Evolutionary conservation across 768 basidiomycete genomes (phyloP), one percentile per base, ranked within the genome.

Genomic region (Boletus sp.): DNA sequence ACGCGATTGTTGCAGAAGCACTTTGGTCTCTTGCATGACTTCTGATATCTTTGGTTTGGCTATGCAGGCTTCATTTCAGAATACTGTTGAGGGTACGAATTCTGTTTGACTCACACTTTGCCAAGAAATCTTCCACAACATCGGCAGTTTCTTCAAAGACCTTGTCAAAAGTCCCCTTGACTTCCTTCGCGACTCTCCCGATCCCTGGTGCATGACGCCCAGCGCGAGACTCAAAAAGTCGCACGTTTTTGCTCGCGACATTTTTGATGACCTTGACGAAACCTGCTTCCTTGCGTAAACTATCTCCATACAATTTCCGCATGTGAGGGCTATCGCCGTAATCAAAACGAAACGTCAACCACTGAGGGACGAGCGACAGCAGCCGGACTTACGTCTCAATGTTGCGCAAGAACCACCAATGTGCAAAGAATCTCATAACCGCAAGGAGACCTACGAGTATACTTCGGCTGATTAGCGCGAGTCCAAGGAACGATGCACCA

Each of bases 261-360:
- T 81, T 90, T 75, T 94, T 95, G 72, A 99, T 87, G n/a, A 98
- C 95, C 77, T 98, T 97, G 64, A 96, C 92, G 61, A 98, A 90
- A 50, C 97, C 97, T 1, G 95, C 96, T 56, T 98, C 96, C 73
- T 94, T 93, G 60, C 97, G 87, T 12, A 99, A 77, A 14, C 90
- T 86, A 66, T 95, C 86, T 3, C 97, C 96, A 71, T 99, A 99
- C 18, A 98, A 79, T 69, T 92, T 94, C 59, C 83, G 86, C 97
- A 98, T 98, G 74, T 98, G 97, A n/a, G 97, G 97, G 64, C 96
- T 98, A 53, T 45, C 44, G 11, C 35, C 35, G 42, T 35, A 3
- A 59, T 51, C 36, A 54, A 40, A 41, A 52, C 7, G 8, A 55
- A 37, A 18, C 3, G 10, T 48, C 50, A 48, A 47, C 17, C 18